These are phyloP conservation scores for Fusarium nelsonii DNA, from an alignment of 2,329 filamentous ascomycete genomes.

Conservation along the genomic window DNA sequence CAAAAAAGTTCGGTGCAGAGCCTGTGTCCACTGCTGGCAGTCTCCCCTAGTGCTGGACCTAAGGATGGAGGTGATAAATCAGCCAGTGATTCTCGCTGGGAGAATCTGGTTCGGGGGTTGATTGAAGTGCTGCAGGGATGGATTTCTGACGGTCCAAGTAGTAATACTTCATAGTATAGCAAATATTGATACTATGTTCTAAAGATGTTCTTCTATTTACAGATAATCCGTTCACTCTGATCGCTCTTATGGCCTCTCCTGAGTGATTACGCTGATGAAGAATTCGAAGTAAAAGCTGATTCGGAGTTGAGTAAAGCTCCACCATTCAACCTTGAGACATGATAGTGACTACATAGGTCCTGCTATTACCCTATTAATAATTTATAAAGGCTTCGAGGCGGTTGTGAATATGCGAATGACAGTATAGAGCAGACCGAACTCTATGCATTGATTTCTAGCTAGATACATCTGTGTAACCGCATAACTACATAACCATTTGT, in stretches of 20 bases:
- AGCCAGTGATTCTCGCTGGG: neutral
- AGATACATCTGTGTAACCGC: neutral
- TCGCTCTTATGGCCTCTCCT: neutral
- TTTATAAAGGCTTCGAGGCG: too few species aligned
- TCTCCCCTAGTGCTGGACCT: neutral
- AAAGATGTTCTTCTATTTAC: neutral
- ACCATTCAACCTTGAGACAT: too few species aligned
- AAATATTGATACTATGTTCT: neutral
- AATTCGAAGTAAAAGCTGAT: too few species aligned
- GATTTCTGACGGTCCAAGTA: neutral
- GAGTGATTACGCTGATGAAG: neutral
- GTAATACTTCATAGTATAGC: neutral
- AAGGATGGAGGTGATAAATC: neutral
- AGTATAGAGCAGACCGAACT: neutral
- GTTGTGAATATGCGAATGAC: too few species aligned
- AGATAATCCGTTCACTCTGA: too few species aligned
- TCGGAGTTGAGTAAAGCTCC: too few species aligned
- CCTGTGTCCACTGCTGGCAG: neutral
- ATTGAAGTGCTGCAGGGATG: neutral
- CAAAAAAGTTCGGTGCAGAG: neutral
- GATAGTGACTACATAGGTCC: too few species aligned
- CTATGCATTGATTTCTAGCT: neutral
- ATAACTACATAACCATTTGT: neutral
- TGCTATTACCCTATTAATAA: too few species aligned
- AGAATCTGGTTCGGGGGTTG: neutral